Conservation (phyloP, 805 yeast genomes). For the Lachancea lanzarotensis region DNA sequence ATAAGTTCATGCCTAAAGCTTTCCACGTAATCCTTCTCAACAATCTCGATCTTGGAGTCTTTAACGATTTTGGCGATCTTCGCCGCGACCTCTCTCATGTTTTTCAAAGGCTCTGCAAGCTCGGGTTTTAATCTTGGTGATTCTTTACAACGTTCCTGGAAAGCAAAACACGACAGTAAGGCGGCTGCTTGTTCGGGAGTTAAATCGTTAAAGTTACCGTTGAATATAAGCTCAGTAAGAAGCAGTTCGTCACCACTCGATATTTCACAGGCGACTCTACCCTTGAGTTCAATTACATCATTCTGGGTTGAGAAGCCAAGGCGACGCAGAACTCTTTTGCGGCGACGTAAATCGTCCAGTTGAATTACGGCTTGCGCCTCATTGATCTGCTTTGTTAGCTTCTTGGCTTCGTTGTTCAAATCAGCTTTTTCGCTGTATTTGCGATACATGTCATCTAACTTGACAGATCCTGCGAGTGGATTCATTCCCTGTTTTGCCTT, state of each 20-base stretch:
- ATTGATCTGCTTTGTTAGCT: constrained; percentile 54
- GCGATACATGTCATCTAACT: constrained; percentile 56
- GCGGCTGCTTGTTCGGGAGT: constrained; percentile 90
- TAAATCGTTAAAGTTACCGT: constrained; percentile 88
- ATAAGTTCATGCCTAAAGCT: constrained; percentile 86
- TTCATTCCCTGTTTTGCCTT: constrained; percentile 67
- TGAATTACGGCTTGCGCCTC: constrained; percentile 91
- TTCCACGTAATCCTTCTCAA: constrained; percentile 89
- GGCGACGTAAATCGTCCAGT: constrained; percentile 84
- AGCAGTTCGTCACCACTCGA: constrained; percentile 80
- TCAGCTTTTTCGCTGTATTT: constrained; percentile 60
- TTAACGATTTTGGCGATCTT: constrained; percentile 83
- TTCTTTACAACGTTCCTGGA: constrained; percentile 92
- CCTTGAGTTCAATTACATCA: constrained; percentile 92
- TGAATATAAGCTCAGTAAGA: constrained; percentile 87
- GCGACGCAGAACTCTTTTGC: constrained; percentile 88
- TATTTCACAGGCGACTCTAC: constrained; percentile 96
- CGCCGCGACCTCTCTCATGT: constrained; percentile 83
- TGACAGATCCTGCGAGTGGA: constrained; percentile 57
- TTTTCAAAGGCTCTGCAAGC: constrained; percentile 84
- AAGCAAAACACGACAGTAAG: constrained; percentile 86
- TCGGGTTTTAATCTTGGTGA: constrained; percentile 81
- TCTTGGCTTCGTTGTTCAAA: constrained; percentile 51
- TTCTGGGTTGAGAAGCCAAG: constrained; percentile 80
- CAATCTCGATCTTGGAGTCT: constrained; percentile 84